Base-by-base conservation (phyloP, 768 basidiomycete genomes). In the Brasilioporus rufonigricans region DNA sequence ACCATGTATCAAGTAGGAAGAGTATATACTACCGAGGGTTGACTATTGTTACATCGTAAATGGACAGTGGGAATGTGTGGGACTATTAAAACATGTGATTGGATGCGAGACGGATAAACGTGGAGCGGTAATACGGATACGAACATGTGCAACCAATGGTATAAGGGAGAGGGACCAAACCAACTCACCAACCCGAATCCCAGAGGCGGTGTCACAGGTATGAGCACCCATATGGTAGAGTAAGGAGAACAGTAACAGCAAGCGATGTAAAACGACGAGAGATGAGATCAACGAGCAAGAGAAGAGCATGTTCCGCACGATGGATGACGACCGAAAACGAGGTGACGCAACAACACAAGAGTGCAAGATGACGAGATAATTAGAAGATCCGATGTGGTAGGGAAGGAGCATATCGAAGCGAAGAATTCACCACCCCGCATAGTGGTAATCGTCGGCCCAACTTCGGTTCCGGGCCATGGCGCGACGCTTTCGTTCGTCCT, bases 391-490 rank as follows among this genome's bases (percentile, higher is more conserved):
- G 39, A 53, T 53, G 56, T 56, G 61, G 44, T 47, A 52, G 53
- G 52, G 49, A 55, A 55, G 24, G 52, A 18, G 29, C 5, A 53
- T 27, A 40, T 31, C 18, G 38, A 46, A 44, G 45, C 31, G 41
- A 50, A 32, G 27, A 31, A 27, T 19, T 62, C 67, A 88, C 86
- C 87, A 89, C 39, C 86, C 87, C 18, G 78, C 65, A 56, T 72
- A 74, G 67, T 88, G 87, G 66, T 79, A 88, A 57, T 87, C 84
- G 55, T 86, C 79, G 21, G 82, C 80, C 84, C 82, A 87, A 64
- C 83, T 88, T 48, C 80, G 77, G 65, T 85, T 87, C 59, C 84
- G 72, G 48, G 81, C 78, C 67, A 86, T 65, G 12, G 79, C 79
- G 31, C 70, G 72, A 67, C 68, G 71, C 60, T 60, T 74, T 59